Evolutionary conservation across 2,329 filamentous ascomycete species (phyloP).

Genomic region (Fonsecaea pugnacius): DNA sequence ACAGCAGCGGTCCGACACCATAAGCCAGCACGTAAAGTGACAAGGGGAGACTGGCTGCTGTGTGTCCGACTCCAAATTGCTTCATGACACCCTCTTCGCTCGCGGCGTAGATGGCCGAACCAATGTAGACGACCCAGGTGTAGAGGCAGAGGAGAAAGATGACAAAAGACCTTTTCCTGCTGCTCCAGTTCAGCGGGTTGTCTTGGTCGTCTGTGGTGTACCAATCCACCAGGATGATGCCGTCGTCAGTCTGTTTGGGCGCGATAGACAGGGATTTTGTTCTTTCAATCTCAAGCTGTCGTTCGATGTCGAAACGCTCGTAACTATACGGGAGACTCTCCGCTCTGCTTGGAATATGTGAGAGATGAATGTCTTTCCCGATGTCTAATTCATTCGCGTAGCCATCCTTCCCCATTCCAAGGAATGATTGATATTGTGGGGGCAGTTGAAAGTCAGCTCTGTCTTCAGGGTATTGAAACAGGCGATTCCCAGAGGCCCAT

Average conservation of each 20-base stretch:
- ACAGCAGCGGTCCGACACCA: constrained; percentile 63
- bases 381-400: not conserved
- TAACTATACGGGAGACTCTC: constrained; percentile 34
- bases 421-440: constrained; percentile 15
- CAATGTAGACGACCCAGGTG: constrained; percentile 45
- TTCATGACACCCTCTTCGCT: constrained; percentile 34
- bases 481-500: constrained; percentile 47
- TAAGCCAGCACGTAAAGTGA: constrained; percentile 45
- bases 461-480: constrained; percentile 53
- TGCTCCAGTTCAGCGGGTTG: constrained; percentile 52
- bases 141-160: constrained; percentile 40
- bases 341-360: constrained; percentile 7
- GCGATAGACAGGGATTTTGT: constrained; percentile 39
- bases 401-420: constrained; percentile 10
- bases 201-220: constrained; percentile 57
- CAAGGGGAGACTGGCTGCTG: constrained; percentile 40
- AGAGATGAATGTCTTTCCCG: constrained; percentile 7
- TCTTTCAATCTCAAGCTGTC: constrained; percentile 35
- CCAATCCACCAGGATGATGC: constrained; percentile 42
- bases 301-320: constrained; percentile 40
- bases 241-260: constrained; percentile 42
- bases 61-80: constrained; percentile 38
- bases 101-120: constrained; percentile 41
- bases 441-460: constrained; percentile 40
- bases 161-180: constrained; percentile 37